A percentile compares a stretch with the other conserved stretches of the same genome.
These are phyloP conservation scores for Exophiala mesophila DNA, from an alignment of 2,329 filamentous ascomycete species.

Conservation along the genomic window DNA sequence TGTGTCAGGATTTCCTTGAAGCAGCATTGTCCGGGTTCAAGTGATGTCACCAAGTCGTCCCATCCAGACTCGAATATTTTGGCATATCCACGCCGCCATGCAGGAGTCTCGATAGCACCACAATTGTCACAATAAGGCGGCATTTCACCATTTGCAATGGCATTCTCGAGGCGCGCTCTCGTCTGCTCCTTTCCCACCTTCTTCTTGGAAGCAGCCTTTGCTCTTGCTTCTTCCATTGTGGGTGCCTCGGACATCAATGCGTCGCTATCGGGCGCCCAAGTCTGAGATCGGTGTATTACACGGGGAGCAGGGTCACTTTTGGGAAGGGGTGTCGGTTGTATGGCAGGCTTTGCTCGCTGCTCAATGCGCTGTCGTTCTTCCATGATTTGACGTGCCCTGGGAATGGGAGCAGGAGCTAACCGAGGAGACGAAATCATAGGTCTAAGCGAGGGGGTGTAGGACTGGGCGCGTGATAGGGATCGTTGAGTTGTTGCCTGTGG, in stretches of 20 bases:
- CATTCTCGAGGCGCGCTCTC: slow-evolving; percentile 50
- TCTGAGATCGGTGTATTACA: slow-evolving; percentile 39
- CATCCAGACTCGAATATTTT: slow-evolving; percentile 68
- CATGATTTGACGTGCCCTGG: slow-evolving; percentile 24
- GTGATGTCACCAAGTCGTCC: slow-evolving; percentile 64
- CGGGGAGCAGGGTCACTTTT: slow-evolving; percentile 51
- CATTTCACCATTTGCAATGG: slow-evolving; percentile 72
- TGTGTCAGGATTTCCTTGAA: slow-evolving; percentile 65
- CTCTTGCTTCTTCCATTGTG: slow-evolving; percentile 32
- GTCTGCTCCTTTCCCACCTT: slow-evolving; percentile 61
- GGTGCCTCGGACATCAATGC: slow-evolving; percentile 38
- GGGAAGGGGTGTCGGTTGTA: slow-evolving; percentile 34
- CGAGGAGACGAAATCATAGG: slow-evolving; percentile 21
- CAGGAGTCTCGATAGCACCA: slow-evolving; percentile 90
- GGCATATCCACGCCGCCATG: slow-evolving; percentile 91
- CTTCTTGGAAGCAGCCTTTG: slow-evolving; percentile 56
- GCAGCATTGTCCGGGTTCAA: slow-evolving; percentile 67
- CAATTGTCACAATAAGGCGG: slow-evolving; percentile 90
- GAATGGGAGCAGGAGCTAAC: slow-evolving; percentile 24
- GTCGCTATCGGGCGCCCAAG: slow-evolving; percentile 43
- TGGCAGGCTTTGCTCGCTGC: slow-evolving; percentile 9
- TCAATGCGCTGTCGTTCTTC: slow-evolving; percentile 24
- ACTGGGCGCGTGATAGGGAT: slow-evolving; percentile 19
- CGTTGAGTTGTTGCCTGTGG: slow-evolving; percentile 13
- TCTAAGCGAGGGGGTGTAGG: slow-evolving; percentile 15